Evolutionary conservation across 371 early-diverging fungal species (phyloP), one percentile per base, ranked within the genome.

Genomic region (Rhizopus arrhizus): DNA sequence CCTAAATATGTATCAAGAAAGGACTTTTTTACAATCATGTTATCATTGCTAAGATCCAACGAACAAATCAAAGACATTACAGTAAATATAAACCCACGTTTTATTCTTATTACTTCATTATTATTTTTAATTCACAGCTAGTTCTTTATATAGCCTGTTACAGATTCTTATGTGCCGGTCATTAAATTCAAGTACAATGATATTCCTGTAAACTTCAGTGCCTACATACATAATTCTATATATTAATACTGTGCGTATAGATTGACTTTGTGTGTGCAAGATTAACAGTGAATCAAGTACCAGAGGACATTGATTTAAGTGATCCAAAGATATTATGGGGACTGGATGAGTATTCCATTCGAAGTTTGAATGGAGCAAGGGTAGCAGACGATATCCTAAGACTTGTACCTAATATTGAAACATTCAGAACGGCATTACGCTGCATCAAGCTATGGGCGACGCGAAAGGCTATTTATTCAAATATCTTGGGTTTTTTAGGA

Each of bases 361-460:
- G 93, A 5, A 86, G 87, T 63, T 56, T 96, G 31, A 97, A 97
- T 73, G 96, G 92, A 59, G 88, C 91, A 42, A 83, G 96, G 9
- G 95, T 94, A 1, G 93, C 96, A 0, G 95, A 95, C 61, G 92
- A 91, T 59, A 93, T 96, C 33, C 69, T 96, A 56, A 73, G 81
- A 0, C 74, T 93, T 8, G 94, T 97, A 12, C 95, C 96, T 13
- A 85, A 92, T 65, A 78, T 90, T 0, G 75, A 81, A 9, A 82
- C 83, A 5, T 97, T 96, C 74, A 81, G 94, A 48, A 76, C 77
- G 34, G 90, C 94, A 0, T 82, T 96, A 32, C 80, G 95, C 9
- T 91, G 90, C 65, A 92, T 97, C 50, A 97, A 96, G 78, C 78
- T 91, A 48, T 97, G 97, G 97, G 96, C 95, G 4, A 91, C 90